Conservation (phyloP, 306 rosid genomes). For the Fagus crenata region DNA sequence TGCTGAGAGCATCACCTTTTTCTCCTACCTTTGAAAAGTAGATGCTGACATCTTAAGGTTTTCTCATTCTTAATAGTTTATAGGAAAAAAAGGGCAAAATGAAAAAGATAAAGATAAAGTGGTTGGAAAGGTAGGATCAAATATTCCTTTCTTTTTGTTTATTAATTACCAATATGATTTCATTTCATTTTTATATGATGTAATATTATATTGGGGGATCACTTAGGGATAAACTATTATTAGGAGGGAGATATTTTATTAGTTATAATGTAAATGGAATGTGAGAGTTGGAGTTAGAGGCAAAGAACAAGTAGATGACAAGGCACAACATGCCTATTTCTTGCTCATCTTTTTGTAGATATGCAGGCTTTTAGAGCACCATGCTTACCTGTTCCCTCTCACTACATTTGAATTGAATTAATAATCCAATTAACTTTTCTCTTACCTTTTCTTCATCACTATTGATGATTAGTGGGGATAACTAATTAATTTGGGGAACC, state of each 20-base stretch:
- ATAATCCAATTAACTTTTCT: conserved; percentile 30
- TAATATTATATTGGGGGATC: conserved; percentile 21
- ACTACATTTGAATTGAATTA: conserved; percentile 16
- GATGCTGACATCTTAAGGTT: conserved; percentile 61
- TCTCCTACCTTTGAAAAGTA: conserved; percentile 45
- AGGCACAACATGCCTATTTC: conserved; percentile 46
- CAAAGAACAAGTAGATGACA: conserved; percentile 45
- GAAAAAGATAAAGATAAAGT: background rate
- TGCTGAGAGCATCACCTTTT: conserved; percentile 43
- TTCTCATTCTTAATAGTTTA: conserved; percentile 34
- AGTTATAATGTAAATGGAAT: conserved; percentile 20
- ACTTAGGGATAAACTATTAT: conserved; percentile 29
- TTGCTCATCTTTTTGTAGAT: conserved; percentile 65
- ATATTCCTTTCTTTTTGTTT: conserved; percentile 34
- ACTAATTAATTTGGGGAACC: conserved; percentile 26
- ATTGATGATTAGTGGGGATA: conserved; percentile 39
- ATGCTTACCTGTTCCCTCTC: conserved; percentile 62
- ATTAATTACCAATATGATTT: conserved; percentile 21
- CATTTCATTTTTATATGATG: conserved; percentile 10
- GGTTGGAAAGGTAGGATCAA: conserved; percentile 32
- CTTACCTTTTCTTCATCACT: conserved; percentile 32
- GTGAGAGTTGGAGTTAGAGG: conserved; percentile 30
- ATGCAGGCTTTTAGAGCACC: conserved; percentile 65
- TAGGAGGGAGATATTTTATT: background rate
- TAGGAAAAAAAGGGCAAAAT: background rate